Evolutionary conservation across 805 yeast genomes (phyloP), one percentile per base, ranked within the genome.

Genomic region (Candida railenensis): DNA sequence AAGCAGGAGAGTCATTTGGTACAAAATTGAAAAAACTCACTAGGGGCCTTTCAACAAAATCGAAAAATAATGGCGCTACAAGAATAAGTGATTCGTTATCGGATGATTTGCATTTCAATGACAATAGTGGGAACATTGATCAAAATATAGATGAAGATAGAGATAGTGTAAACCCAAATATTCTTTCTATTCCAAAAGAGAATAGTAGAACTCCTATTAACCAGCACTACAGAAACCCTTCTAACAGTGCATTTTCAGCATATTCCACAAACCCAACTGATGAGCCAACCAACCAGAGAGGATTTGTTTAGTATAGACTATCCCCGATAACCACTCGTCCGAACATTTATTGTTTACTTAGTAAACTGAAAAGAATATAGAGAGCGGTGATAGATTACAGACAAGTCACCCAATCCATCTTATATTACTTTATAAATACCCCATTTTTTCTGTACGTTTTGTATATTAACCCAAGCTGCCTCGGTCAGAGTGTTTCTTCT

Each of bases 1-100:
- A 34, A 42, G 42, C 30, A 18, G 33, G 34, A 4, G 38, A 40
- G 28, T 53, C 67, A 4, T 67, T 75, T 28, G 77, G 80, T 8
- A 61, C 76, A 2, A 76, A 65, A 58, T 55, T 77, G 42, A 71
- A 69, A 34, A 76, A 67, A 47, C 55, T 80, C 37, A 67, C 76
- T 1, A 67, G 77, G 43, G 73, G 76, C 9, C 67, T 74, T 43
- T 71, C 78, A 1, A 49, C 54, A 16, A 63, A 51, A 41, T 46
- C 47, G 8, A 37, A 37, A 21, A 36, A 4, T 4, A 25, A 25
- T 8, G 42, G 44, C 15, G 40, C 51, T 5, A 46, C 48, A 4
- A 62, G 69, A 48, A 50, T 64, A 36, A 63, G 65, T 46, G 71
- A 61, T 37, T 45, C 57, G 37, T 48, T 43, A 19, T 46, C 48